These are phyloP conservation scores for Puccinellia tenuiflora DNA, from an alignment of 176 grass and related monocot species.

Conservation along the genomic window DNA sequence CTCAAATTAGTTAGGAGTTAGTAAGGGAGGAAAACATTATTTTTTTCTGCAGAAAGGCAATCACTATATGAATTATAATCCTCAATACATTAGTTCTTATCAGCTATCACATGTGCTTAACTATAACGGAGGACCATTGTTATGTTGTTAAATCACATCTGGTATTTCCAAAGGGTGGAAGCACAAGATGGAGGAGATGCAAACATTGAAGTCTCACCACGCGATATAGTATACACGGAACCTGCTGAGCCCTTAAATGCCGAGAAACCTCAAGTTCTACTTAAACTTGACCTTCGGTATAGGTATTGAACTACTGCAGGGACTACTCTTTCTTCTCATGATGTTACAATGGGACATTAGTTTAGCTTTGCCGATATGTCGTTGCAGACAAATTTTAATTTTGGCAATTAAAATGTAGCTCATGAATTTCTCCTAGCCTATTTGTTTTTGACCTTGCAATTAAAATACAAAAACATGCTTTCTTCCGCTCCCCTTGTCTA, in stretches of 20 bases:
- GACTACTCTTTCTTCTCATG: not conserved
- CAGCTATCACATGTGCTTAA: not conserved
- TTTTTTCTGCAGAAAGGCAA: not conserved
- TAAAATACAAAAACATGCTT: not conserved
- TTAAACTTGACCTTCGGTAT: conserved; percentile 85
- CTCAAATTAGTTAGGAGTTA: conserved; percentile 5
- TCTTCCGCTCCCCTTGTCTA: not conserved
- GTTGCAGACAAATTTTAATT: not conserved
- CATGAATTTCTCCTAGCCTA: not conserved
- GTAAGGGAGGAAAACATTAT: not conserved
- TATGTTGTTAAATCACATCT: conserved; percentile 10
- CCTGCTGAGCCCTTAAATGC: conserved; percentile 47
- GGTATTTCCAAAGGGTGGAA: conserved; percentile 59
- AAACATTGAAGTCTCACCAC: conserved; percentile 69
- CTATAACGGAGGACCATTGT: not conserved
- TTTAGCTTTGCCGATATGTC: not conserved
- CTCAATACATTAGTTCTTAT: not conserved
- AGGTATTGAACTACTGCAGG: conserved; percentile 40
- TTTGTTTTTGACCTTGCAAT: not conserved
- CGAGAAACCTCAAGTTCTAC: conserved; percentile 61
- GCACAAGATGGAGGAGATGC: conserved; percentile 90
- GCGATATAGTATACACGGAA: conserved; percentile 75
- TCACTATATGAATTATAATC: not conserved
- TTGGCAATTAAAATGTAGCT: not conserved
- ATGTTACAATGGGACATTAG: not conserved